Base-by-base conservation (phyloP, 768 basidiomycete genomes). In the Rhizopogon vesiculosus region DNA sequence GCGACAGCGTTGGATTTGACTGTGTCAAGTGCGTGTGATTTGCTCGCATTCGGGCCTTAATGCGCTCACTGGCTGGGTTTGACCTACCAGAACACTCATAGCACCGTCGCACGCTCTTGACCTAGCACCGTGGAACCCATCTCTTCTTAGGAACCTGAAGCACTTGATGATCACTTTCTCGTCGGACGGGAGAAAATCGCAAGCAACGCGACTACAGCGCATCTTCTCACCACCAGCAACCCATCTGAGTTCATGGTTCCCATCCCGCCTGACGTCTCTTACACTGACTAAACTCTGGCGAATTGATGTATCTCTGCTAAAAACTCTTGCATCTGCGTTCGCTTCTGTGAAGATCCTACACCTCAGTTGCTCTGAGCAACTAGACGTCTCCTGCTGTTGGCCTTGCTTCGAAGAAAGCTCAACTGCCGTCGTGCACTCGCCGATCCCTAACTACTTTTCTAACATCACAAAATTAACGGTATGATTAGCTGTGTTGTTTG, bases 321-420 rank as follows among this genome's bases (percentile, higher is more conserved):
- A 60, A 6, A 57, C 72, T n/a, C 71, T 89, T 38, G 74, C 82
- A 1, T 60, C 58, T 15, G 66, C 66, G 2, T 82, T 86, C 51
- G 77, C 79, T 38, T 63, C 59, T 28, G 68, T 89, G 43, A 54
- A 57, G 2, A 68, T 74, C 49, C 77, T 89, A 12, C 73, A 80
- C 57, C 71, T 89, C 46, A 83, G 80, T 61, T 82, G 81, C 56
- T 78, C 81, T 5, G 84, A 85, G 58, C 76, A 83, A 40, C 71
- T 88, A 44, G 78, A 82, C 54, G 62, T 75, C 29, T 72, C 69
- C 50, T 86, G 84, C 64, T 89, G 87, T 65, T 82, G 81, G 76
- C 61, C 64, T 44, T 89, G 87, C 64, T 82, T 82, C 56, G 83
- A 84, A 68, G 85, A 86, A 42, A 83, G 80, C 46, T 70, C 82